Conservation (phyloP, 164 flowering plant genomes). For the Vitis rotundifolia region DNA sequence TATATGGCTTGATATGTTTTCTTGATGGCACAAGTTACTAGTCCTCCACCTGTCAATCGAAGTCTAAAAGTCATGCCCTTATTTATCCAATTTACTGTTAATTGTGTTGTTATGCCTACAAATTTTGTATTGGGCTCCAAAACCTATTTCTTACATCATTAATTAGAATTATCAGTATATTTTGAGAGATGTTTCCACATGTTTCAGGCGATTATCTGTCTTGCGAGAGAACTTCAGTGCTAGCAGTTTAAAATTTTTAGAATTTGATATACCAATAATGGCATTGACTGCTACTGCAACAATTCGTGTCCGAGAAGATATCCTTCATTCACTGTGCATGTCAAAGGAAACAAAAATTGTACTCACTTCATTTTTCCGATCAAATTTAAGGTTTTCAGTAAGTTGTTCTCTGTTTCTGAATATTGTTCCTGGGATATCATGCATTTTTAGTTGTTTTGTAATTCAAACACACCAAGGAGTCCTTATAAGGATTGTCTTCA, state of each 20-base stretch:
- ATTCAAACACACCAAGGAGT: background rate
- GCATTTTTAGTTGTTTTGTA: background rate
- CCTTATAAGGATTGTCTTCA: background rate
- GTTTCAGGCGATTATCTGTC: slow-evolving; percentile 69
- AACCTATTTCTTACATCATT: too few species aligned
- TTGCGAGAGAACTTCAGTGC: slow-evolving; percentile 71
- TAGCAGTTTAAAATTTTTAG: slow-evolving; percentile 45
- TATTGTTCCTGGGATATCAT: background rate
- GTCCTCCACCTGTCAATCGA: too few species aligned
- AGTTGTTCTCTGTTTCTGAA: slow-evolving; percentile 34
- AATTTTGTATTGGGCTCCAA: too few species aligned
- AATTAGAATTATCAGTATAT: background rate
- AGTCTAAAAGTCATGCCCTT: too few species aligned
- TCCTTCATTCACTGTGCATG: slow-evolving; percentile 69
- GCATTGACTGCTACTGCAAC: slow-evolving; percentile 98
- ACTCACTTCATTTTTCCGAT: slow-evolving; percentile 80
- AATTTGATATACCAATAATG: slow-evolving; percentile 81
- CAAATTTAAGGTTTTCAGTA: slow-evolving; percentile 83
- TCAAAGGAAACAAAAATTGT: slow-evolving; percentile 68
- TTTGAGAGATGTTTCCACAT: slow-evolving; percentile 6
- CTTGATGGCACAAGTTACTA: too few species aligned
- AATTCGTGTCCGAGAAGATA: slow-evolving; percentile 70
- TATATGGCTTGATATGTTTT: too few species aligned
- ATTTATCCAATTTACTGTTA: too few species aligned
- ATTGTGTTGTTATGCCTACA: too few species aligned